Evolutionary conservation across 257 asterid genomes (phyloP).

Genomic region (Handroanthus guayacan): DNA sequence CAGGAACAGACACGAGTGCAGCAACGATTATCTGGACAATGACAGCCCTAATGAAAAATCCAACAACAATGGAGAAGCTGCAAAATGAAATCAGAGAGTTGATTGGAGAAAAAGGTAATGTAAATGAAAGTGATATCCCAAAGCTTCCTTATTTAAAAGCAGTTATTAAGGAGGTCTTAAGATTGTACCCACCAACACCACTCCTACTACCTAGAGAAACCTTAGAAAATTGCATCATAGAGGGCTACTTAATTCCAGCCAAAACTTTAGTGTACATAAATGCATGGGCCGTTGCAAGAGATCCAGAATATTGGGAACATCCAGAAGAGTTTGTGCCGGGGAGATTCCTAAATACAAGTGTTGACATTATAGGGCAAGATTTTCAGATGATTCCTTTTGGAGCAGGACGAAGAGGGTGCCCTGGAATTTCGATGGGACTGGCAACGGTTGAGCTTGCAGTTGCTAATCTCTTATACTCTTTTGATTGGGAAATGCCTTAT

Average conservation of each 20-base stretch:
- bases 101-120: slow-evolving; percentile 33
- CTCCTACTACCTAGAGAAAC: slow-evolving; percentile 53
- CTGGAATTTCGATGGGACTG: slow-evolving; percentile 55
- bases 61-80: slow-evolving; percentile 36
- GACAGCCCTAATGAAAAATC: slow-evolving; percentile 47
- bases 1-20: slow-evolving; percentile 57
- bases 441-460: slow-evolving; percentile 52
- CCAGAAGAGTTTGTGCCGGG: slow-evolving; percentile 50
- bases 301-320: slow-evolving; percentile 46
- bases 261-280: slow-evolving; percentile 50
- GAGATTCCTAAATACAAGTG: slow-evolving; percentile 42
- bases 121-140: slow-evolving; percentile 45
- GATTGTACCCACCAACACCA: slow-evolving; percentile 56
- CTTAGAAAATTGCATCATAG: slow-evolving; percentile 22
- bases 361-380: slow-evolving; percentile 44
- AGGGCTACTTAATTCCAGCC: slow-evolving; percentile 44
- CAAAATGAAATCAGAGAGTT: slow-evolving; percentile 40
- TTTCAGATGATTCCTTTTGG: slow-evolving; percentile 59
- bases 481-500: slow-evolving; percentile 52
- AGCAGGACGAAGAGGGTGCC: slow-evolving; percentile 56
- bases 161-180: slow-evolving; percentile 47
- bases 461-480: slow-evolving; percentile 51
- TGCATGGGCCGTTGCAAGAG: slow-evolving; percentile 64
- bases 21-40: slow-evolving; percentile 45
- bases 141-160: slow-evolving; percentile 49